Percentiles rank a stretch among this genome's conserved stretches.
Conservation (phyloP, 208 protist species). For the Novymonas esmeraldas region DNA sequence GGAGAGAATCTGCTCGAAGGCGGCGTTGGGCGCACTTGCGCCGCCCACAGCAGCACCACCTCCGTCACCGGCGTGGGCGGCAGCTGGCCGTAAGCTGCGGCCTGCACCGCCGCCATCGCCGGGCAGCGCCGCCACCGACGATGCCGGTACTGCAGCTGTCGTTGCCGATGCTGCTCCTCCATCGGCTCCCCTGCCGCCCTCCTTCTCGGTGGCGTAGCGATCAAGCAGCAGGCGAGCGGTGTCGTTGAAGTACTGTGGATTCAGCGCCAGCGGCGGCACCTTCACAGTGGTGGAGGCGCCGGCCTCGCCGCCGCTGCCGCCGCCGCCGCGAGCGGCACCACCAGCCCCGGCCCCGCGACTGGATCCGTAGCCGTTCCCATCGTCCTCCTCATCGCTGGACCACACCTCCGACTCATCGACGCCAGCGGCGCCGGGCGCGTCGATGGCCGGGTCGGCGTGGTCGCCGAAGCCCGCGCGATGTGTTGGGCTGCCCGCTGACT, state of each 20-base stretch:
- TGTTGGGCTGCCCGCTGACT: conserved; percentile 3
- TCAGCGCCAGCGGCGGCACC: conserved; percentile 6
- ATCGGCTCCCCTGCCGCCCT: not conserved
- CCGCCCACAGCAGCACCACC: not conserved
- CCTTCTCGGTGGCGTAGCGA: conserved; percentile 27
- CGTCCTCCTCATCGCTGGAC: conserved; percentile 28
- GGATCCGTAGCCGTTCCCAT: conserved; percentile 10
- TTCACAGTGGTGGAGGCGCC: not conserved
- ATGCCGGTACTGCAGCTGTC: not conserved
- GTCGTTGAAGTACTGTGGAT: conserved; percentile 36
- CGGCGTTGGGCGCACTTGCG: conserved; percentile 27
- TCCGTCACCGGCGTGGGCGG: not conserved
- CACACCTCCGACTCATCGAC: conserved; percentile 16
- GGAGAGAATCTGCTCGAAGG: conserved; percentile 58
- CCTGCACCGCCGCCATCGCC: not conserved
- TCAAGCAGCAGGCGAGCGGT: conserved; percentile 43
- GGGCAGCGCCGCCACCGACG: not conserved
- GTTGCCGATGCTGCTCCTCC: not conserved
- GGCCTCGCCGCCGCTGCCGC: not conserved
- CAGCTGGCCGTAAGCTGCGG: not conserved
- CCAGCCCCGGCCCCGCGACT: not conserved
- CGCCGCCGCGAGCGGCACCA: conserved; percentile 3
- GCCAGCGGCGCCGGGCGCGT: not conserved
- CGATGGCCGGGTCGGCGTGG: not conserved
- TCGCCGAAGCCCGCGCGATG: not conserved